These are phyloP conservation scores for Chaetomiaceae sp. DNA, from an alignment of 2,329 filamentous ascomycete genomes.

Conservation along the genomic window DNA sequence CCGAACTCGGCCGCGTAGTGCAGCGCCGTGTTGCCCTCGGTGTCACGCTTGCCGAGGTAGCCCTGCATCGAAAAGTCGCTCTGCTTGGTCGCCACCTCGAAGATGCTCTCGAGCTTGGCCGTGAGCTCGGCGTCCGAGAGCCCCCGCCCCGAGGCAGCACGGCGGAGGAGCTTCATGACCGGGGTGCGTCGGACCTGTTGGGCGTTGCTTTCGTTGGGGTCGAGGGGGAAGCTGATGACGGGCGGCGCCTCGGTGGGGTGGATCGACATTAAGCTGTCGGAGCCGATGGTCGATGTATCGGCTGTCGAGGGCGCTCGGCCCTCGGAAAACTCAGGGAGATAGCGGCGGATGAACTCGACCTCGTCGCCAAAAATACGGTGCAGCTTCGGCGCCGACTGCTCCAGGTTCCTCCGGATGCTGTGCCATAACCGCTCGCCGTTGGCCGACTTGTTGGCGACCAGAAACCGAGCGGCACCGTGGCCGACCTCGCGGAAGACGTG, in stretches of 20 bases:
- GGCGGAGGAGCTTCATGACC: slow-evolving; percentile 26
- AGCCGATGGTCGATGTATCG: slow-evolving; percentile 24
- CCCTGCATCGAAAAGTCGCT: slow-evolving; percentile 17
- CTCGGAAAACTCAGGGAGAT: slow-evolving; percentile 26
- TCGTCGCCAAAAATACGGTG: slow-evolving; percentile 28
- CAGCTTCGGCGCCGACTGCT: slow-evolving; percentile 21
- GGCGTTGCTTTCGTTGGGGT: slow-evolving; percentile 22
- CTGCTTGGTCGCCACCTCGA: slow-evolving; percentile 18
- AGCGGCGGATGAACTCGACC: slow-evolving; percentile 26
- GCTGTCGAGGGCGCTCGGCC: slow-evolving; percentile 21
- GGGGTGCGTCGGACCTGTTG: slow-evolving; percentile 22
- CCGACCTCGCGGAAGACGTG: slow-evolving; percentile 25
- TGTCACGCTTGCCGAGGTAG: slow-evolving; percentile 24
- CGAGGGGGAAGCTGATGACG: slow-evolving; percentile 1
- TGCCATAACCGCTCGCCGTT: slow-evolving; percentile 25
- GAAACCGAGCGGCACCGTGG: slow-evolving; percentile 25
- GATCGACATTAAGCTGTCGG: slow-evolving; percentile 20
- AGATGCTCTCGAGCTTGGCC: slow-evolving; percentile 18
- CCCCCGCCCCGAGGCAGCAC: slow-evolving; percentile 20
- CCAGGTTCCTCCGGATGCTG: slow-evolving; percentile 25
- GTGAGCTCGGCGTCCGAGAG: slow-evolving; percentile 20
- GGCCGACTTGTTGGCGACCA: slow-evolving; percentile 24
- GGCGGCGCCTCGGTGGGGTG: slow-evolving; percentile 11
- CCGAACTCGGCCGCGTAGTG: slow-evolving; percentile 28
- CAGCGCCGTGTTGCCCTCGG: slow-evolving; percentile 26